Evolutionary conservation across 169 alveolate genomes (phyloP).

Genomic region (Plasmodium gallinaceum): DNA sequence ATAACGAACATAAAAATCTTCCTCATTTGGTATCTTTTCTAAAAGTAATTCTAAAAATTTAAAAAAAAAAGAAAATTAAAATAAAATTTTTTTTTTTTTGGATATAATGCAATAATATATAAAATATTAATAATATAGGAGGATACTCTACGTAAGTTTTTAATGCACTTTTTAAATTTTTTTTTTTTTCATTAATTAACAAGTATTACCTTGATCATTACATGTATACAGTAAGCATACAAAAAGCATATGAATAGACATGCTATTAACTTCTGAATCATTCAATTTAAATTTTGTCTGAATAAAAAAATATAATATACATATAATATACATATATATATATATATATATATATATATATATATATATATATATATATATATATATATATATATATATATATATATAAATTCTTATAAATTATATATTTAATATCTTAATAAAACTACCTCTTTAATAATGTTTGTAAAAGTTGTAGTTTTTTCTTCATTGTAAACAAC

Average conservation of each 20-base stretch:
- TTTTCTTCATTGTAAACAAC: slow-evolving; percentile 53
- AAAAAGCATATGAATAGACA: slow-evolving; percentile 70
- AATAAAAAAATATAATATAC: slow-evolving; percentile 3
- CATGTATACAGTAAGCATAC: slow-evolving; percentile 71
- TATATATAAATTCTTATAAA: background rate
- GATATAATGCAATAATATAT: background rate
- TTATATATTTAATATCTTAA: background rate
- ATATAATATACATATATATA: background rate
- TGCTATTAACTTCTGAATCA: slow-evolving; percentile 48
- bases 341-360: background rate
- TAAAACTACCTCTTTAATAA: slow-evolving; percentile 31
- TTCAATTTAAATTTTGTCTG: slow-evolving; percentile 49
- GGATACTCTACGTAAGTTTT: background rate
- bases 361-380: background rate
- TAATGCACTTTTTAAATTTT: too few species aligned
- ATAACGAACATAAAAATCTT: slow-evolving; percentile 59
- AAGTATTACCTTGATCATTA: slow-evolving; percentile 65
- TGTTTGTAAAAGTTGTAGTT: slow-evolving; percentile 61
- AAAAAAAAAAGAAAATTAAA: slow-evolving; percentile 2
- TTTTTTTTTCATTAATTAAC: too few species aligned
- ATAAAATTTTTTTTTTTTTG: background rate
- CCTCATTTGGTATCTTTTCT: slow-evolving; percentile 56
- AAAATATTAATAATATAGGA: background rate
- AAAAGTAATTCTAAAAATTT: slow-evolving; percentile 33
- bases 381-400: background rate